These are phyloP conservation scores for Exophiala phaeomuriformis DNA, from an alignment of 2,329 filamentous ascomycete genomes.

Conservation along the genomic window DNA sequence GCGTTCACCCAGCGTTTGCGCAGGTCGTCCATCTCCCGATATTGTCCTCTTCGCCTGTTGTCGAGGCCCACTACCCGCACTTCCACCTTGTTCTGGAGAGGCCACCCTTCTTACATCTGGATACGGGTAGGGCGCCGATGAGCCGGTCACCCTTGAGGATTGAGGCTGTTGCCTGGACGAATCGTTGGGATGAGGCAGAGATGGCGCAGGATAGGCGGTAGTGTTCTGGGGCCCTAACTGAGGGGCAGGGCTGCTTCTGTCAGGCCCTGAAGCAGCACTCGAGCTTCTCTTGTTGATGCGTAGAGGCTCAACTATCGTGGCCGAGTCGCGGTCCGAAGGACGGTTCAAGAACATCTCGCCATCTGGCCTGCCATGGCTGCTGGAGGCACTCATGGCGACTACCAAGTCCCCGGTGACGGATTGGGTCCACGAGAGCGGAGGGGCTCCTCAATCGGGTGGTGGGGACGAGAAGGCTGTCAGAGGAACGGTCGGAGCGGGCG, in stretches of 20 bases:
- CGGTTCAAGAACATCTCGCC: slow-evolving; percentile 73
- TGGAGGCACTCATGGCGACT: slow-evolving; percentile 39
- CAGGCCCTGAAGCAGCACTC: slow-evolving; percentile 40
- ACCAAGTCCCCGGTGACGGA: background rate
- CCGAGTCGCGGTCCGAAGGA: slow-evolving; percentile 54
- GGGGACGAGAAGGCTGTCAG: no score
- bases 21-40: slow-evolving; percentile 47
- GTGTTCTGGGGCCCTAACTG: slow-evolving; percentile 50
- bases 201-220: slow-evolving; percentile 59
- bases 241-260: slow-evolving; percentile 32
- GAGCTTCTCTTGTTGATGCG: slow-evolving; percentile 74
- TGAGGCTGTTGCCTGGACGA: slow-evolving; percentile 36
- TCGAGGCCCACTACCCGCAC: slow-evolving; percentile 17
- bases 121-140: slow-evolving; percentile 35
- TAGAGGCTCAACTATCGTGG: slow-evolving; percentile 67
- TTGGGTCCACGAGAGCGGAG: background rate
- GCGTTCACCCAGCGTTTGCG: slow-evolving; percentile 66
- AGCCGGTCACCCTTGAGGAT: slow-evolving; percentile 28
- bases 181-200: slow-evolving; percentile 67
- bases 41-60: slow-evolving; percentile 35
- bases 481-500: background rate
- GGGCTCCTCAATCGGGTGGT: background rate
- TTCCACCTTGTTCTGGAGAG: slow-evolving; percentile 23
- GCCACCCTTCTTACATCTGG: slow-evolving; percentile 35
- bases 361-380: slow-evolving; percentile 59